Conservation (phyloP, 106 monocot species). For the Dioscorea zingiberensis region DNA sequence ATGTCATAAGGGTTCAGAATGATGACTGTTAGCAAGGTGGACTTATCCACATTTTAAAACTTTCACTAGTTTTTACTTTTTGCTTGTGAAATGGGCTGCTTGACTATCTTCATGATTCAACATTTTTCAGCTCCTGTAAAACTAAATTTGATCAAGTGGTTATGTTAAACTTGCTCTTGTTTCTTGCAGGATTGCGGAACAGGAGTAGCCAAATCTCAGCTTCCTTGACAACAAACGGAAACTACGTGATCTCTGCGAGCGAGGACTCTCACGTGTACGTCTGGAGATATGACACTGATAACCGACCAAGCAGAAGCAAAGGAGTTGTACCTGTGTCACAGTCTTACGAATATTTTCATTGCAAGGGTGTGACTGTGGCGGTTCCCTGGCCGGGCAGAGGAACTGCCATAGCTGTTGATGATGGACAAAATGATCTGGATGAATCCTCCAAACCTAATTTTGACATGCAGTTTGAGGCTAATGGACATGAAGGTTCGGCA, state of each 20-base stretch:
- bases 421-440: constrained; percentile 4
- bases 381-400: constrained; percentile 40
- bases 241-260: constrained; percentile 53
- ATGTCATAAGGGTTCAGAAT: too few species aligned
- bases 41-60: too few species aligned
- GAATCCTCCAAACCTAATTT: not conserved
- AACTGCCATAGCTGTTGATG: not conserved
- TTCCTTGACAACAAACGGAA: constrained; percentile 43
- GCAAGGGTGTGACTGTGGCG: constrained; percentile 46
- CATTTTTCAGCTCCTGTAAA: too few species aligned
- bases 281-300: constrained; percentile 43
- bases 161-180: too few species aligned
- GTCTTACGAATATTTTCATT: constrained; percentile 62
- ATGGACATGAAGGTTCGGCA: not conserved
- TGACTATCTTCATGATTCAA: too few species aligned
- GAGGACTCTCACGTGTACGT: constrained; percentile 67
- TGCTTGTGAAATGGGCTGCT: too few species aligned
- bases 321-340: constrained; percentile 20
- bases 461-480: not conserved
- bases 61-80: too few species aligned
- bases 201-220: constrained; percentile 68
- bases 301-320: constrained; percentile 35
- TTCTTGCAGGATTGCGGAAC: constrained; percentile 47
- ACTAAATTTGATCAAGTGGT: too few species aligned
- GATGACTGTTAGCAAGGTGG: too few species aligned